Base-by-base conservation (phyloP, 768 basidiomycete species). In the Termitomyces sp. region DNA sequence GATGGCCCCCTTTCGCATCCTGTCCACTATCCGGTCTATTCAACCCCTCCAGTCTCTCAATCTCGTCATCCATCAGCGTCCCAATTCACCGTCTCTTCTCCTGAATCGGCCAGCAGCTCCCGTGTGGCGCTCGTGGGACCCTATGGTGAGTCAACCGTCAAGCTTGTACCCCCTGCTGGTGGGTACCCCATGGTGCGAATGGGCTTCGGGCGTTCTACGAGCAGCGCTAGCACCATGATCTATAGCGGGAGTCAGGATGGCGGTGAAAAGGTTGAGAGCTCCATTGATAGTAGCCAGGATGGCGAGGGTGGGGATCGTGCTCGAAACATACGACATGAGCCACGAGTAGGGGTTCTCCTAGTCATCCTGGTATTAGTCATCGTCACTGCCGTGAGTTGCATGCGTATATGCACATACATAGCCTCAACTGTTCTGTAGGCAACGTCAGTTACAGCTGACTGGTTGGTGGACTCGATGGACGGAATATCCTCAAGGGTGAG, bases 391-490 rank as follows among this genome's bases (percentile, higher is more conserved):
- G 88, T 89, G 63, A 65, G 82, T 73, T 14, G 41, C 40, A 28
- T n/a, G 17, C 49, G 42, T 5, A 47, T 37, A 43, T 37, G 51
- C 44, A 31, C 30, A 40, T 30, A 8, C 17, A 30, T 17, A 5
- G 50, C 6, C 28, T 35, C 6, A 41, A 23, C 17, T 10, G 21
- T 33, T 46, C 37, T 23, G 40, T 43, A 85, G 84, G 65, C 76
- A 19, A 79, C 85, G 5, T 78, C 80, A 3, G 68, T 83, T 3
- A 84, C 79, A 8, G 83, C 83, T 1, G 84, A 86, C 45, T 78
- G 76, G 70, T 75, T 98, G 15, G 93, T 98, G 8, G 85, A 83
- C 65, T 85, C 89, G 8, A 91, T 97, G 82, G 82, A 93, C 66
- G 85, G 83, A 40, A 75, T 96, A 53, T 86, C 87, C 1, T 71